Base-by-base conservation (phyloP, 2,329 filamentous ascomycete species). In the Aspergillus sergii region DNA sequence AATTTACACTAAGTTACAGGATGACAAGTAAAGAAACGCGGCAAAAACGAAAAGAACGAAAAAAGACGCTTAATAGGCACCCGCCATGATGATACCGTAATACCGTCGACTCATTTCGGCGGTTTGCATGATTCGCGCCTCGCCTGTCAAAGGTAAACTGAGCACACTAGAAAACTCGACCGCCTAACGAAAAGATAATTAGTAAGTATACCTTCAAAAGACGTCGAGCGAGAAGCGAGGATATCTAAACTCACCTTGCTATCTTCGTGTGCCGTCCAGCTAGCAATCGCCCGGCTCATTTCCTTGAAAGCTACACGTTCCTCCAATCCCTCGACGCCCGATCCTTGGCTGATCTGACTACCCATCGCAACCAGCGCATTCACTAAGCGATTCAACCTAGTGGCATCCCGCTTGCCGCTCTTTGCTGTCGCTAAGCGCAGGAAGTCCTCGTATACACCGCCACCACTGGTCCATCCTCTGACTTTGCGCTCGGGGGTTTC, bases 271-370 rank as follows among this genome's bases (percentile, higher is more conserved):
- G 88, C 81, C 63, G 91, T 86, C 74, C 88, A 85, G 65, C 86
- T 85, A 11, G 91, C 91, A 64, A 94, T 87, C 53, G 89, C 84
- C 59, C 88, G 87, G 54, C 90, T 90, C 85, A 97, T 96, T 73
- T 96, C 93, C 67, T 90, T 89, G 59, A 94, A 84, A 0, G 93
- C 92, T 48, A 94, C 92, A 59, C 87, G 82, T 73, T 91, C 85
- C 66, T 88, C 78, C 65, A 87, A 79, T 51, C 77, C 80, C 59
- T 81, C 74, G 32, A 76, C 84, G 48, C 88, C 85, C 26, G 90
- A 79, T 8, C 87, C 76, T 51, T 78, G 72, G 28, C 82, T 76
- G 14, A 79, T 71, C 41, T 73, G 76, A 32, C 78, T 76, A 14
- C 79, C 78, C 69, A 80, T 75, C 3, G 68, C 72, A 10, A 75